Evolutionary conservation across 352 stramenopile genomes (phyloP), one percentile per base, ranked within the genome.

Genomic region (Globisporangium iwayamae): DNA sequence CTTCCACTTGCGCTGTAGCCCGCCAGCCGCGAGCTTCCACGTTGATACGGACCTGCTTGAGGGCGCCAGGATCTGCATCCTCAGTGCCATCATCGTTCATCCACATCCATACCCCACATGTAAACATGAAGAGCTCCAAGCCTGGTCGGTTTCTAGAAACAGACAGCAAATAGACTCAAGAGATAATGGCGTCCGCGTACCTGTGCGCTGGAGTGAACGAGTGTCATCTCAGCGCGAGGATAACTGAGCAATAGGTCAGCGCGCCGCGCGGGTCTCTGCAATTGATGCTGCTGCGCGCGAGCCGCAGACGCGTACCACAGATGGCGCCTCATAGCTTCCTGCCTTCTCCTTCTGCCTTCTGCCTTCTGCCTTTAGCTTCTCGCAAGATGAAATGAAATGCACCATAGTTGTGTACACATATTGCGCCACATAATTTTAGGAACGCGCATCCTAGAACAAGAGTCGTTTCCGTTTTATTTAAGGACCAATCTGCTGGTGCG

Each of bases 1-100:
- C 53, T 87, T 83, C 82, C 82, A 93, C 70, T 94, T 92, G 63
- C 83, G 74, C 67, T 93, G 85, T 52, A 94, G 70, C 6, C 86
- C 81, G 10, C 78, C 79, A 4, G 82, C 81, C n/a, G 84, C 86
- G 32, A 94, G 65, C 53, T 86, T 65, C 86, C 86, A 94, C 55
- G 86, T 93, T 36, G 86, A 93, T 8, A 77, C 72, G 13, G 32
- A 58, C 4, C 73, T 56, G 43, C 74, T 55, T 28, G 7, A 7
- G 13, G 67, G n/a, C 28, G 60, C n/a, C 7, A 38, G 14, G 2
- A 41, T 28, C 45, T 47, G 20, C 32, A 50, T 38, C 22, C 20
- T 0, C 1, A 30, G 36, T 1, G 28, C 2, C 7, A 41, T 9
- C 16, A 18, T 13, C 22, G 0, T 14, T 13, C 22, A 54, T 11